Evolutionary conservation across 495 filamentous ascomycete genomes (phyloP).

Genomic region (Penicillium paxilli): DNA sequence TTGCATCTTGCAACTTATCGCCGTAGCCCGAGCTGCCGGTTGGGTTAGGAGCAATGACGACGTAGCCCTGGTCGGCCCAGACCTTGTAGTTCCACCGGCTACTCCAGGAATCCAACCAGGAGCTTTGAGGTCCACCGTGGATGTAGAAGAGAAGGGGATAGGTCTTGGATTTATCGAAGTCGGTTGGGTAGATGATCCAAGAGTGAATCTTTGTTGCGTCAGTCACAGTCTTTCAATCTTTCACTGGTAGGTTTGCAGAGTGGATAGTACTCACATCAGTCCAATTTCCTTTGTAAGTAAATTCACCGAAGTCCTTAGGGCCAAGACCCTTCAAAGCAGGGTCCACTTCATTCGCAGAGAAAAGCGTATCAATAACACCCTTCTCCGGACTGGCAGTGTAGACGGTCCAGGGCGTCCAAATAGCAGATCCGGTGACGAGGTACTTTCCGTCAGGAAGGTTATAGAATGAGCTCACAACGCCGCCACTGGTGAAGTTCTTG

Average conservation of each 20-base stretch:
- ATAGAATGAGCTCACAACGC: slow-evolving; percentile 26
- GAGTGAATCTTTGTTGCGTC: slow-evolving; percentile 42
- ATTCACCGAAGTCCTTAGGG: slow-evolving; percentile 37
- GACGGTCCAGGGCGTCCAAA: slow-evolving; percentile 36
- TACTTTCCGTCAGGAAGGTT: slow-evolving; percentile 32
- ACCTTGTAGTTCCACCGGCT: slow-evolving; percentile 52
- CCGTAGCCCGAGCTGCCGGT: slow-evolving; percentile 55
- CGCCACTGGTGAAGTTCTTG: slow-evolving; percentile 30
- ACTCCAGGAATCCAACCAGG: slow-evolving; percentile 51
- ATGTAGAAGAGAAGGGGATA: slow-evolving; percentile 54
- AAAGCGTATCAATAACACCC: slow-evolving; percentile 22
- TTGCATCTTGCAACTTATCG: slow-evolving; percentile 45
- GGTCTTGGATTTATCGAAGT: slow-evolving; percentile 44
- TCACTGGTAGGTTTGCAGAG: too few species aligned
- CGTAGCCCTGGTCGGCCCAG: slow-evolving; percentile 58
- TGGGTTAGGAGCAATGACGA: slow-evolving; percentile 55
- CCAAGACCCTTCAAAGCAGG: slow-evolving; percentile 29
- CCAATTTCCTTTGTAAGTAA: slow-evolving; percentile 36
- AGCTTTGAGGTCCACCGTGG: slow-evolving; percentile 54
- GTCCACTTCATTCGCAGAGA: slow-evolving; percentile 39
- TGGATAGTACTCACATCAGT: slow-evolving; percentile 26
- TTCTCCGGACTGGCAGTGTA: slow-evolving; percentile 32
- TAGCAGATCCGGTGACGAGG: slow-evolving; percentile 33
- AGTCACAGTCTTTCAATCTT: too few species aligned
- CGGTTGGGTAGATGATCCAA: slow-evolving; percentile 47